Base-by-base conservation (phyloP, 345 rosid species). In the Firmiana major region DNA sequence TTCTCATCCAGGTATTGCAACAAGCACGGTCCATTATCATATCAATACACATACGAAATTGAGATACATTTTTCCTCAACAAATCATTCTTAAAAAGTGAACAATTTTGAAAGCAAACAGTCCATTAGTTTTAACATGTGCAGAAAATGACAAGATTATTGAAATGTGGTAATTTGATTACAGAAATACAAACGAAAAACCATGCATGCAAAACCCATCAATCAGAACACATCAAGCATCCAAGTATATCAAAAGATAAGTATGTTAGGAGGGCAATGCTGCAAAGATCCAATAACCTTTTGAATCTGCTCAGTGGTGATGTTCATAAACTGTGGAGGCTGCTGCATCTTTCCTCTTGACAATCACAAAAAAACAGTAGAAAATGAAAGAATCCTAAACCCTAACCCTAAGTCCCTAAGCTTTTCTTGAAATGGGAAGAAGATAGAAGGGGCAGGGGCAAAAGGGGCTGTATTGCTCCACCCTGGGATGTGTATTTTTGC, bases 281-380 rank as follows among this genome's bases (percentile, higher is more conserved):
- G 40, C 21, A 58, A 72, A 74, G 45, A 77, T 19, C 42, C 26
- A 7, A 45, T 67, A 31, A 84, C 91, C 89, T 82, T 83, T 79
- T 85, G 88, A 78, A 88, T 86, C 86, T 84, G 91, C 77, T 86
- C 89, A 57, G 89, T 88, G 63, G 91, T 84, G 68, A 85, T 49
- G 68, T 77, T 83, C 17, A 82, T 38, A 80, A 81, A 75, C 72
- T 79, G 83, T 51, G 60, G 79, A 71, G 76, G 79, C 79, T 86
- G 90, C 87, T 85, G 90, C 88, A 84, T 84, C 8, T 68, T 57
- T 16, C 69, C 26, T 26, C 43, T 55, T 26, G 46, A 55, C 21
- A 57, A 68, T 53, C 73, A 75, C 53, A 34, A n/a, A 53, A n/a
- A 53, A 54, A 59, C 45, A 24, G 22, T 62, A 60, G 24, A 57